These are phyloP conservation scores for Eragrostis curvula DNA, from an alignment of 176 grass and related monocot species.

Conservation along the genomic window DNA sequence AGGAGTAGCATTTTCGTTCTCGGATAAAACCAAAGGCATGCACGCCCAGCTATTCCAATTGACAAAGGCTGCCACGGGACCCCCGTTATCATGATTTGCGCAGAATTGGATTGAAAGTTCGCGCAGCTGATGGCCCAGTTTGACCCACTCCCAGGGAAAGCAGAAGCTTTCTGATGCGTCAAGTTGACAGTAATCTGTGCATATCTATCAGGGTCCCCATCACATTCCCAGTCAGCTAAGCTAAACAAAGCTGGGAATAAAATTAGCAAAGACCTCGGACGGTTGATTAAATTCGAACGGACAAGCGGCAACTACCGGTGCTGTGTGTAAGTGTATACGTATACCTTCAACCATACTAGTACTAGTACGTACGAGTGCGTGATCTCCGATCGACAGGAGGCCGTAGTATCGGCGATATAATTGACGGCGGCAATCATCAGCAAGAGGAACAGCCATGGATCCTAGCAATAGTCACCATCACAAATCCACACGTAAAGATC, in stretches of 20 bases:
- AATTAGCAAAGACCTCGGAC: background rate
- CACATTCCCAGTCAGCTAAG: background rate
- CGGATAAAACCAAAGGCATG: constrained; percentile 39
- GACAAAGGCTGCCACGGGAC: constrained; percentile 45
- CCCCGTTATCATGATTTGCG: constrained; percentile 40
- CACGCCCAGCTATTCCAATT: constrained; percentile 25
- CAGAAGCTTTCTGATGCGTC: constrained; percentile 28
- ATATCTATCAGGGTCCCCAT: constrained; percentile 20
- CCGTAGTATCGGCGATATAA: too few relatives aligned
- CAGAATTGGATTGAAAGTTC: constrained; percentile 53
- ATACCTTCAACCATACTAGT: too few relatives aligned
- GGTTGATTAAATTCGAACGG: background rate
- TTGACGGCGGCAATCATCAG: too few relatives aligned
- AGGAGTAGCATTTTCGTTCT: background rate
- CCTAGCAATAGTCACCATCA: background rate
- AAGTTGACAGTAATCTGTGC: background rate
- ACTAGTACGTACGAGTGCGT: too few relatives aligned
- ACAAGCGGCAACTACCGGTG: background rate
- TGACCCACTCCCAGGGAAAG: constrained; percentile 31
- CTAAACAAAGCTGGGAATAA: background rate
- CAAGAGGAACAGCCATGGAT: background rate
- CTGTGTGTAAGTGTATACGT: too few relatives aligned
- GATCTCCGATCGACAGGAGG: too few relatives aligned
- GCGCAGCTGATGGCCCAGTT: constrained; percentile 39
- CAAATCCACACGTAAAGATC: background rate